Percentiles rank a stretch among this genome's conserved stretches.
Conservation (phyloP, 1,284 basidiomycete genomes). For the Neonothopanus nambi region DNA sequence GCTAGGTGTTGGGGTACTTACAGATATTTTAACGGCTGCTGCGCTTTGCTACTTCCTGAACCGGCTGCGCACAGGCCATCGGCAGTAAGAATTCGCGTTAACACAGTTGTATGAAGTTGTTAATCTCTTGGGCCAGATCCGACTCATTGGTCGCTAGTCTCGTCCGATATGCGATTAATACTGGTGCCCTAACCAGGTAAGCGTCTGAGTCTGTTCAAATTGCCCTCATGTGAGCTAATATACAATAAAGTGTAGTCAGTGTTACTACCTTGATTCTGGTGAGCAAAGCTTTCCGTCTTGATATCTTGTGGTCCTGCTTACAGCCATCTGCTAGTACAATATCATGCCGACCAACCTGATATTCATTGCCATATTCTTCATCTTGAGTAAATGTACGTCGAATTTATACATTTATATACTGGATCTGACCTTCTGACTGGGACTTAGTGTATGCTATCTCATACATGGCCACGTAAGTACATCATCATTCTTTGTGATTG, state of each 20-base stretch:
- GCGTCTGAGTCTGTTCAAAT: conserved; percentile 3
- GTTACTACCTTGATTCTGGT: conserved; percentile 58
- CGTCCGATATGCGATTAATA: conserved; percentile 52
- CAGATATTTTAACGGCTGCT: conserved; percentile 48
- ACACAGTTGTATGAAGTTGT: conserved; percentile 1
- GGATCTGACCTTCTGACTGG: neutral
- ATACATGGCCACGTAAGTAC: conserved; percentile 62
- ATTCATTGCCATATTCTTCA: conserved; percentile 60
- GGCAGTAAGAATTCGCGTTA: conserved; percentile 32
- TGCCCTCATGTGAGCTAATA: conserved; percentile 13
- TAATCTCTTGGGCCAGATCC: conserved; percentile 37
- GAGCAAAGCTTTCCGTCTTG: conserved; percentile 20
- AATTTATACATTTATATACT: neutral
- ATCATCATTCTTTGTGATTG: neutral
- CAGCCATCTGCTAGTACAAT: conserved; percentile 51
- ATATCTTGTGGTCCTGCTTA: conserved; percentile 2
- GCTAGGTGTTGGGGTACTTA: conserved; percentile 43
- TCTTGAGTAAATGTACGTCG: conserved; percentile 61
- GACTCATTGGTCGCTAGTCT: conserved; percentile 59
- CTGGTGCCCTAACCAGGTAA: conserved; percentile 62
- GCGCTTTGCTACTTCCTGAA: conserved; percentile 55
- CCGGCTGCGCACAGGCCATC: conserved; percentile 46
- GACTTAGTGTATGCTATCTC: conserved; percentile 64
- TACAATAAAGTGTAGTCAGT: conserved; percentile 50
- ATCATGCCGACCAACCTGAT: conserved; percentile 54